Base-by-base conservation (phyloP, 305 asterid genomes). In the Fraxinus angustifolia region DNA sequence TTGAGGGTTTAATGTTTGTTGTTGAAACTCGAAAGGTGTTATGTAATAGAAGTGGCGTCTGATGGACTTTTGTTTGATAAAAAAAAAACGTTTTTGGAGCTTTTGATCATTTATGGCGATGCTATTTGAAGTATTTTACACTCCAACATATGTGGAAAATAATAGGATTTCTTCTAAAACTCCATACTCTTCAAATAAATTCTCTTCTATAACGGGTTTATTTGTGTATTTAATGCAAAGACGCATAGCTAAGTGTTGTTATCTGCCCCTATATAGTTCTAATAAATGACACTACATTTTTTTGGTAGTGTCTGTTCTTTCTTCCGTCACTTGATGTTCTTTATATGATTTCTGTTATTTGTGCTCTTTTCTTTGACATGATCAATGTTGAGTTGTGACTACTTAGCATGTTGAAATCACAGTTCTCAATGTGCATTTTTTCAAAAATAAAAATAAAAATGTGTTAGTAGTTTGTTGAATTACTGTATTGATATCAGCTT, bases 221-320 rank as follows among this genome's bases (percentile, higher is more conserved):
- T 50, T 76, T 78, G 17, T 62, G 73, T 79, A 62, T 74, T 82
- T 75, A 68, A 74, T 75, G 82, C 80, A 74, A 73, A 26, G 8
- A 62, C 34, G 33, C 72, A 12, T 79, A 21, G 34, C 34, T 74
- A 56, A 67, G 23, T 77, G 79, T 50, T 86, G 23, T 31, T 62
- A n/a, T 34, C 36, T 62, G 11, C n/a, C n/a, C 62, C 48, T 30
- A 17, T 14, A 68, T 77, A 48, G 34, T 79, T 78, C 48, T 19
- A 73, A 65, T 21, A 23, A 19, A 62, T 3, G 16, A 26, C 26
- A 62, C 30, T 62, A 62, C 71, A 62, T 62, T 21, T 23, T 62
- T 62, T 62, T 38, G 70, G 31, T 62, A 19, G 73, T 28, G 16
- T 67, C 17, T 42, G 19, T 58, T 31, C 71, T 40, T 6, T 79